Percentiles rank a stretch among this genome's conserved stretches.
These are phyloP conservation scores for Fusarium stilboides DNA, from an alignment of 2,329 filamentous ascomycete species.

Conservation along the genomic window DNA sequence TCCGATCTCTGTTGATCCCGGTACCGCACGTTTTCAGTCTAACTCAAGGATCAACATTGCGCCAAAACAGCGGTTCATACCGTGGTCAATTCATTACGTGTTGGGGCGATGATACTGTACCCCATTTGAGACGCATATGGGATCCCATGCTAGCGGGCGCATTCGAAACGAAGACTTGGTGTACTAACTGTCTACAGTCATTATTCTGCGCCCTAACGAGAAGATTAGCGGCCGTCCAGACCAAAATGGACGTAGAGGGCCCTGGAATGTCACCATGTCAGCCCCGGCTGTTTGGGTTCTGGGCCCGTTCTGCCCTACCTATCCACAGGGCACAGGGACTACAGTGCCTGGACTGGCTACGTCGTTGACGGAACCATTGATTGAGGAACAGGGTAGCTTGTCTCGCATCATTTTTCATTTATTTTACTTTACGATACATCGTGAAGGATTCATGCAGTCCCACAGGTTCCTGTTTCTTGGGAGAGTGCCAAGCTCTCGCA, in stretches of 20 bases:
- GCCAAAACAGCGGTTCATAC: not conserved
- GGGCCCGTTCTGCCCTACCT: not conserved
- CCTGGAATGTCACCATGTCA: not conserved
- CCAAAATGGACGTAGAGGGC: not conserved
- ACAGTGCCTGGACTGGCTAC: not conserved
- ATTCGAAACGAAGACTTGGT: not conserved
- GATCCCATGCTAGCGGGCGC: constrained; percentile 2
- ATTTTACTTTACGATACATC: not conserved
- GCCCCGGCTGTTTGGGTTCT: not conserved
- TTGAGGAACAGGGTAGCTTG: not conserved
- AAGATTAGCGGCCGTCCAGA: not conserved
- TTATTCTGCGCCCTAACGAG: not conserved
- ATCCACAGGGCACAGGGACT: not conserved
- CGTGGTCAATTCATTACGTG: not conserved
- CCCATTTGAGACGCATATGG: not conserved
- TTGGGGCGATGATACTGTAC: not conserved
- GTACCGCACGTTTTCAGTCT: not conserved
- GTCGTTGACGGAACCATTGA: not conserved
- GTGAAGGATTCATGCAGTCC: not conserved
- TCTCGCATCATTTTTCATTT: too few species aligned
- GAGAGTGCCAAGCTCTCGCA: not conserved
- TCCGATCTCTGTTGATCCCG: not conserved
- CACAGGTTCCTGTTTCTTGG: not conserved
- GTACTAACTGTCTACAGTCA: not conserved
- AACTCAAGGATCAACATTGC: not conserved